Base-by-base conservation (phyloP, 148 eudicot species). In the Fagopyrum esculentum region DNA sequence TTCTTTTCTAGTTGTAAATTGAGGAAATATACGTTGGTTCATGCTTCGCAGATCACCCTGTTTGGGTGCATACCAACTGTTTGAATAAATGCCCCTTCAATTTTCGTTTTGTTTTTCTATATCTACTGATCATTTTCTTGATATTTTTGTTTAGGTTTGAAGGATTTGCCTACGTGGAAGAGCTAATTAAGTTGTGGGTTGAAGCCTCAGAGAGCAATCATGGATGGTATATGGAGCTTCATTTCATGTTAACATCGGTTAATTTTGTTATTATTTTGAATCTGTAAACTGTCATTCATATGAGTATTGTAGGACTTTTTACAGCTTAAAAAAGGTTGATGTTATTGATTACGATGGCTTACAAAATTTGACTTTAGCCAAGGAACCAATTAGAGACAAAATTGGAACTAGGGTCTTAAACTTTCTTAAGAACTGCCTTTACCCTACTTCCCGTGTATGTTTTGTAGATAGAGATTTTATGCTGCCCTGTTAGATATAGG, bases 141-240 rank as follows among this genome's bases (percentile, higher is more conserved):
- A 22, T 55, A 68, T 46, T 9, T 11, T 46, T 8, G 59, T 76
- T 73, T 80, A 82, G 84, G 79, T 64, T 75, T 35, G 40, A 49
- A 11, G n/a, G 16, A 44, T 52, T 54, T 35, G 40, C 49, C n/a
- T 4, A 30, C 12, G 8, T 7, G 35, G 13, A 77, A 29, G 45
- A 30, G 7, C 54, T 63, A 43, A 45, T 22, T 45, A 29, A 19
- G 9, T 45, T 46, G 61, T 26, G 11, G 71, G 50, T 55, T 17
- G 71, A 26, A 79, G 76, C 11, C 79, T 40, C 76, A 77, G 76
- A 80, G 61, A 50, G 74, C 77, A 77, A 73, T 30, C 85, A 84
- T 86, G 89, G 87, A 86, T 77, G 87, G 89, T 83, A 83, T 11
- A 76, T 52, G 22, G 56, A 49, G 40, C 69, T 44, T 9, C 13